Percentiles rank a stretch among this genome's conserved stretches.
Evolutionary conservation across 768 basidiomycete species (phyloP).

Genomic region (Suillus paluster): DNA sequence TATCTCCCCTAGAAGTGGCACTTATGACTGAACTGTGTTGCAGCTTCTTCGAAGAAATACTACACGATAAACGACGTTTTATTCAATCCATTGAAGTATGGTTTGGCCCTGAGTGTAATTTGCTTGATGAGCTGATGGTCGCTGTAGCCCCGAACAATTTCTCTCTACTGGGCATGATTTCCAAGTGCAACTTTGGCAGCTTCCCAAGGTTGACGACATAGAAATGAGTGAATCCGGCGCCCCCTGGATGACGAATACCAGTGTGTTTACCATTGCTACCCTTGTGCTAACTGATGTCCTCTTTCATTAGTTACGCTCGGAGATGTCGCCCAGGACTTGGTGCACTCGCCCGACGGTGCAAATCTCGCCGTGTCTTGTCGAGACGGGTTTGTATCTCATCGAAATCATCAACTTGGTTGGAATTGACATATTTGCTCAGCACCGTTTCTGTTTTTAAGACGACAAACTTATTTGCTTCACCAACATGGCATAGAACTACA

Average conservation of each 20-base stretch:
- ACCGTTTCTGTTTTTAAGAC: constrained; percentile 24
- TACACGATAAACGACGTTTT: constrained; percentile 61
- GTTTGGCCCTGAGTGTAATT: constrained; percentile 11
- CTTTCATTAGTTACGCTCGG: constrained; percentile 24
- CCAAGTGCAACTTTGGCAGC: constrained; percentile 47
- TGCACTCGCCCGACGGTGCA: constrained; percentile 46
- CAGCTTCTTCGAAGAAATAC: constrained; percentile 42
- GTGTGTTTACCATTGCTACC: constrained; percentile 19
- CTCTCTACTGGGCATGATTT: constrained; percentile 55
- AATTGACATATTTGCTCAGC: constrained; percentile 17
- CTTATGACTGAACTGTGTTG: not conserved
- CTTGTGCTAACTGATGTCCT: constrained; percentile 8
- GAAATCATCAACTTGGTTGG: not conserved
- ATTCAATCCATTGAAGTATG: constrained; percentile 55
- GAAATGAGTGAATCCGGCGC: constrained; percentile 2
- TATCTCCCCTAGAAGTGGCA: not conserved
- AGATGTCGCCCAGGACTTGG: constrained; percentile 46
- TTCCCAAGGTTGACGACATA: constrained; percentile 26
- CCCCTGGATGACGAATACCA: constrained; percentile 15
- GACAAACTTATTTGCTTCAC: constrained; percentile 26
- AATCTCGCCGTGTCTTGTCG: constrained; percentile 42
- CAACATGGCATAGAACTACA: constrained; percentile 14
- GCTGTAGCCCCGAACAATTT: constrained; percentile 41
- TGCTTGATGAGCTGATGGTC: constrained; percentile 13
- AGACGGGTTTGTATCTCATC: constrained; percentile 28